Base-by-base conservation (phyloP, 2,329 filamentous ascomycete species). In the Incumbomyces delicatus region DNA sequence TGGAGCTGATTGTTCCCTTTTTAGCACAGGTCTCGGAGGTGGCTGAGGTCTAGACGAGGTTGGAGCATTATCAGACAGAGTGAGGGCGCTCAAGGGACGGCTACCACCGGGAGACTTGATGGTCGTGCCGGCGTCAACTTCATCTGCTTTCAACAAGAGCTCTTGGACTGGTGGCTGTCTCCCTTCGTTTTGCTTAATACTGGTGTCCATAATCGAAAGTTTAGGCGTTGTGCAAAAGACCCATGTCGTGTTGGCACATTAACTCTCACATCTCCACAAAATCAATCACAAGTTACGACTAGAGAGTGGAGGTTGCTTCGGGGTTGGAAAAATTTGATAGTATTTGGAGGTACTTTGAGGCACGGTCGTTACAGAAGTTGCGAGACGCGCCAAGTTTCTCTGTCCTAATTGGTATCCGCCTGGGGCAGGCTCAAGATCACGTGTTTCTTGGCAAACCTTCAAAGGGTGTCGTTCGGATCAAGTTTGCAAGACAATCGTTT, bases 61-160 rank as follows among this genome's bases (percentile, higher is more conserved):
- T 35, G 47, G 36, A 16, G 27, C 34, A 29, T 13, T 27, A 41
- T 47, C 45, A 5, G 49, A 33, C 18, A 47, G 48, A 37, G 17
- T 52, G 33, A 56, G 46, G 18, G 52, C 50, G 33, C 53, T 54
- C 33, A 56, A 40, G 2, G 53, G 53, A 11, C 49, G 40, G 33
- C 47, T 48, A 18, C 35, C 49, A 16, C 47, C 48, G n/a, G 53
- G 52, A n/a, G 68, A 59, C 3, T 62, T 63, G 34, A 73, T 71
- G 49, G 71, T 67, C 20, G 67, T 66, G 35, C 70, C 69, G 8
- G 65, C 64, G 48, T 73, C 70, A 18, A 73, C 63, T 52, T 73
- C 70, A 57, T 73, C 70, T 12, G 70, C 70, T 51, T 66, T 70
- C 33, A 73, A 67, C 44, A 73, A 48, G 10, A 56, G 32, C 18